Evolutionary conservation across 495 filamentous ascomycete genomes (phyloP), one percentile per base, ranked within the genome.

Genomic region (Penicillium turbatum): DNA sequence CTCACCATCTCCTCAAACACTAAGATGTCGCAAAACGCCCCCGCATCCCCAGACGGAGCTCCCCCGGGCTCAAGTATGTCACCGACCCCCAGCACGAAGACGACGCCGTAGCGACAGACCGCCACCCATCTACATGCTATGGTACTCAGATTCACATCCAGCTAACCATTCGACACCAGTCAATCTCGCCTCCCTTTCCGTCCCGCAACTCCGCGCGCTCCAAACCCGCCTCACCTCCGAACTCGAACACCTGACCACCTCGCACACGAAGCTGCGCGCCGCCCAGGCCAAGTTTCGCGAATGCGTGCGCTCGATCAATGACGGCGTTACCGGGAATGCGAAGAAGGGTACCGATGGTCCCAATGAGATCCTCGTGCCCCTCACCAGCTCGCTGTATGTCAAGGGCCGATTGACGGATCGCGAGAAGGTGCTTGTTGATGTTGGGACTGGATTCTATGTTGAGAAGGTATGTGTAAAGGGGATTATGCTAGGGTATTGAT

Each of bases 171-270:
- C 8, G 9, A 10, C 32, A 21, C 27, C 50, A 87, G 85, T 88
- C 54, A 84, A 88, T 69, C 76, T 89, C 42, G 72, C 72, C 34
- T 75, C 78, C 29, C 79, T 89, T 51, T 77, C 79, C 30, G 67
- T 77, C 31, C 73, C 64, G 5, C 72, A 86, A 63, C 78, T 87
- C 53, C 79, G 74, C 58, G 73, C 79, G 37, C 83, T 97, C 37
- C 96, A 97, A 74, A 90, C 93, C 68, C 92, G 95, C 66, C 87
- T 98, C 53, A 92, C 95, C 68, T 85, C 91, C 57, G 93, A 98
- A 64, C 83, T 98, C 55, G 87, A 95, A 65, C 91, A 96, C 74
- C 84, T 98, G 57, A 95, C 89, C 0, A 79, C 73, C 50, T 97
- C 95, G 11, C 95, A 95, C 76, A 72, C 84, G 34, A 92, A 93